Evolutionary conservation across 2,329 filamentous ascomycete species (phyloP).

Genomic region (Malbranchea cinnamomea): DNA sequence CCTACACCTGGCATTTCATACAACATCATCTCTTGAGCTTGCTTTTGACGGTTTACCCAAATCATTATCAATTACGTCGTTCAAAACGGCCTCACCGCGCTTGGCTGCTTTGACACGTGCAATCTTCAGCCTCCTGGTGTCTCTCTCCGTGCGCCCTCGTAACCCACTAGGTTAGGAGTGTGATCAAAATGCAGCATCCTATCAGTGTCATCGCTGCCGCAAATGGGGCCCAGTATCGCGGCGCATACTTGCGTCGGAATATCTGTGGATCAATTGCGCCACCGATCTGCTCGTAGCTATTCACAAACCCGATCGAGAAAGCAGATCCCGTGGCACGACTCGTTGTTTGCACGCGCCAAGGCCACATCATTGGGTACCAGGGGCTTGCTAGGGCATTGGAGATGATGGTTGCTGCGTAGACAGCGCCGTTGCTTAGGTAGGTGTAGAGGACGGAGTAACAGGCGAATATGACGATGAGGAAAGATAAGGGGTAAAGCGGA

Average conservation of each 20-base stretch:
- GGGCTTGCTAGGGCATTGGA: slow-evolving; percentile 28
- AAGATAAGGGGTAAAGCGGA: slow-evolving; percentile 30
- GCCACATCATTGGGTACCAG: slow-evolving; percentile 39
- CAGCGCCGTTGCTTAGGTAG: slow-evolving; percentile 31
- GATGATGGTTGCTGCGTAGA: slow-evolving; percentile 35
- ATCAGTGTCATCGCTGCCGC: slow-evolving; percentile 32
- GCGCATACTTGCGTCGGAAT: slow-evolving; percentile 31
- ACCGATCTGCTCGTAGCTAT: slow-evolving; percentile 37
- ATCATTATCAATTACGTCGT: slow-evolving; percentile 30
- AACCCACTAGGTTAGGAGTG: slow-evolving; percentile 31
- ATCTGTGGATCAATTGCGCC: slow-evolving; percentile 35
- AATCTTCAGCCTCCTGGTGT: slow-evolving; percentile 31
- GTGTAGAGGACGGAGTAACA: slow-evolving; percentile 34
- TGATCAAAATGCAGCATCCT: slow-evolving; percentile 28
- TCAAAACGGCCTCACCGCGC: slow-evolving; percentile 27
- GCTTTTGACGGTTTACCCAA: too few species aligned
- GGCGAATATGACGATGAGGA: slow-evolving; percentile 29
- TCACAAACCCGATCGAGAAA: slow-evolving; percentile 37
- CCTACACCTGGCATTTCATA: too few species aligned
- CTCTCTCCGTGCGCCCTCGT: slow-evolving; percentile 30
- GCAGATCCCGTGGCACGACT: slow-evolving; percentile 34
- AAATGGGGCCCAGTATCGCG: slow-evolving; percentile 32
- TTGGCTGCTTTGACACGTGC: slow-evolving; percentile 28
- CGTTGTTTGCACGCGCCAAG: slow-evolving; percentile 36
- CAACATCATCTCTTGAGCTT: too few species aligned